Conservation (phyloP, 306 rosid species). For the Prunus mira region DNA sequence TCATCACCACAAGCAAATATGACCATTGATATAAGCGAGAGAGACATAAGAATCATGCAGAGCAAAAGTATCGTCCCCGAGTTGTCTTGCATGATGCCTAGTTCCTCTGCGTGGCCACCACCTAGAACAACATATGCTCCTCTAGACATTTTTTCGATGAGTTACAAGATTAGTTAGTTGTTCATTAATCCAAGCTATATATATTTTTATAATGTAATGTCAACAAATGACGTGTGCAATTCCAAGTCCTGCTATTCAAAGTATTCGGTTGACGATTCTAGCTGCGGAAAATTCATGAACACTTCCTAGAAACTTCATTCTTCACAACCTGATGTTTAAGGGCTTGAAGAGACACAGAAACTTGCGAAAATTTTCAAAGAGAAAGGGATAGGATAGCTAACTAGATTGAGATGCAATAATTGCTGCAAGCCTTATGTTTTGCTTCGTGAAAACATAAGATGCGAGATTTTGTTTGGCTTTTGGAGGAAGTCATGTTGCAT, state of each 20-base stretch:
- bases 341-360: no score
- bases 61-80: constrained; percentile 12
- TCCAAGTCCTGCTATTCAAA: background rate
- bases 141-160: background rate
- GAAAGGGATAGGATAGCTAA: no score
- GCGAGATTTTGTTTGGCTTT: no score
- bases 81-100: background rate
- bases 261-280: background rate
- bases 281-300: no score
- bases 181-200: background rate
- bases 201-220: background rate
- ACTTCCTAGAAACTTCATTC: no score
- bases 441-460: no score
- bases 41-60: constrained; percentile 23
- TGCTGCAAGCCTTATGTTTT: no score
- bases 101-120: background rate
- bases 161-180: background rate
- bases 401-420: no score
- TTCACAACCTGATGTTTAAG: no score
- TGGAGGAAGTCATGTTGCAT: no score
- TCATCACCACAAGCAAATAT: constrained; percentile 33
- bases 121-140: background rate
- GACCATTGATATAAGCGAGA: constrained; percentile 33
- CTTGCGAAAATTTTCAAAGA: no score
- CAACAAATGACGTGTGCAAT: background rate